Evolutionary conservation across 1,284 basidiomycete species (phyloP), one percentile per base, ranked within the genome.

Genomic region (Cutaneotrichosporon spelunceum): DNA sequence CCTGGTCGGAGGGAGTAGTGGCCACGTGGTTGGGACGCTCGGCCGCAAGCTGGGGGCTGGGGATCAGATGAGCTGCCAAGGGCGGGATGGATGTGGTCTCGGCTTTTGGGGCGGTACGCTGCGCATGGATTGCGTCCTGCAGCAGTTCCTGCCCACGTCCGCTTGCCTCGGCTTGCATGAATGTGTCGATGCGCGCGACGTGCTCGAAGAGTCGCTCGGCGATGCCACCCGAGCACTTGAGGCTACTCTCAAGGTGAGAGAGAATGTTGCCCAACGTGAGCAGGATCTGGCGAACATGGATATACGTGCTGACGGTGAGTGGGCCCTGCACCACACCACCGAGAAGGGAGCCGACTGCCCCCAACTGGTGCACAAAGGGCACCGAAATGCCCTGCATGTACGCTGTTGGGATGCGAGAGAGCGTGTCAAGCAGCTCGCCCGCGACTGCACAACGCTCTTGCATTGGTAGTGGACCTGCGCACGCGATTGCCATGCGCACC

Each of bases 231-330:
- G 56, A 30, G 36, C 56, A 57, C 24, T 53, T 57, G 27, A 66
- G 58, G 21, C 57, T 59, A 16, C 50, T 48, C 53, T 66, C 65
- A 4, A 66, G 49, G 29, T 52, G 44, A 3, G 57, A 36, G 26
- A 66, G 62, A 30, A 64, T 63, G 53, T 64, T 57, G 26, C 56
- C 62, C 26, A 64, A 57, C n/a, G 62, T 53, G 34, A 64, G 55
- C 50, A 70, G 56, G 21, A 67, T 65, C 52, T 68, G 61, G 30
- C 69, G 67, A 14, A 66, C 64, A 53, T 70, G 63, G 24, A 68
- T 55, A 47, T 67, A 62, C 27, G 67, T 49, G 21, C 57, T 57
- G 27, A 62, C 57, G 2, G 65, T 62, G 6, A 70, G 59, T 3
- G 65, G 67, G 4, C 59, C 54, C 14, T 70, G 67, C 23, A 70